A percentile compares a stretch with the other conserved stretches of the same genome.
phyloP scores from a whole-genome alignment of 2,329 filamentous ascomycete species.

The Colletotrichum chlorophyti region DNA sequence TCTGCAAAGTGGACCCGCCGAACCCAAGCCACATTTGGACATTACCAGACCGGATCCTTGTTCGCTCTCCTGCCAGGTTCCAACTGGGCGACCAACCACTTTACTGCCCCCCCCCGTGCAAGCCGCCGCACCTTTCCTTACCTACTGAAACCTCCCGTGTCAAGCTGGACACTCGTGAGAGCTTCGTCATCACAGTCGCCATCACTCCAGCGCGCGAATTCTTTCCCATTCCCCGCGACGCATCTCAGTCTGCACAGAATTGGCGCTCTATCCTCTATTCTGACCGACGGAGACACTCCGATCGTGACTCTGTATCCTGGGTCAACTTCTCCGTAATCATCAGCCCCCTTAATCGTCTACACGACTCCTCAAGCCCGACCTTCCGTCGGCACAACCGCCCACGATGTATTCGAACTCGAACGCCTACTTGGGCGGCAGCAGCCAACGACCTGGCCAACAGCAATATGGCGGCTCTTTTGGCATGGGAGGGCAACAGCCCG shows the following conservation, averaged over 20 bases:
- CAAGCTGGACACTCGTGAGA: conserved; percentile 31
- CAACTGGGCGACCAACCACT: conserved; percentile 25
- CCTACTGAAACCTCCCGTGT: conserved; percentile 29
- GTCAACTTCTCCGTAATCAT: background rate
- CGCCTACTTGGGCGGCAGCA: conserved; percentile 83
- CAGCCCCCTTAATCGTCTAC: conserved; percentile 12
- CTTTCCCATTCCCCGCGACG: background rate
- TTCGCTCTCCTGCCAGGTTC: conserved; percentile 25
- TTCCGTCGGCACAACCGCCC: conserved; percentile 20
- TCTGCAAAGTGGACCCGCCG: conserved; percentile 16
- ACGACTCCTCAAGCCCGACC: conserved; percentile 22
- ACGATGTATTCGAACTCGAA: conserved; percentile 91
- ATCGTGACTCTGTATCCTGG: conserved; percentile 3
- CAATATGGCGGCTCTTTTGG: conserved; percentile 62
- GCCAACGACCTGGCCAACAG: conserved; percentile 73
- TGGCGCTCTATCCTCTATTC: background rate
- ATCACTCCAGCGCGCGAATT: conserved; percentile 11
- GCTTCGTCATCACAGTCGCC: conserved; percentile 31
- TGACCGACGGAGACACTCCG: conserved; percentile 18
- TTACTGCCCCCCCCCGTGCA: conserved; percentile 19
- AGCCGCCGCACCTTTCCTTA: conserved; percentile 27
- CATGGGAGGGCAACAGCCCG: conserved; percentile 49
- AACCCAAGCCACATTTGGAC: conserved; percentile 21
- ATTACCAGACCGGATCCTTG: conserved; percentile 15
- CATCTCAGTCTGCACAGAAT: background rate